Conservation (phyloP, 2,329 filamentous ascomycete species). For the Fusarium lateritium region DNA sequence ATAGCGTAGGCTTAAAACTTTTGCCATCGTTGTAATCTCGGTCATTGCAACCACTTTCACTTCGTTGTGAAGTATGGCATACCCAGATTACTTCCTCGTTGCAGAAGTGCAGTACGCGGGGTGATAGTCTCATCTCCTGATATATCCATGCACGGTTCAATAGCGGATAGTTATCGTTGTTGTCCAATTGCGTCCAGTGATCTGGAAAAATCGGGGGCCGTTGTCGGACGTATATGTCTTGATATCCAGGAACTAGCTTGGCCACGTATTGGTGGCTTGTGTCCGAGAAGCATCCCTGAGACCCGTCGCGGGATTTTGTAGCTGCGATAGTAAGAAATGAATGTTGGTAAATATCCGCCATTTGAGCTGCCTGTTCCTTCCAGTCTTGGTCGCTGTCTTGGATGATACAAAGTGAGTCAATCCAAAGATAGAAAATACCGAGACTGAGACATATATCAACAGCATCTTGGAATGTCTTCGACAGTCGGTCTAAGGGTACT, state of each 20-base stretch:
- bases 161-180: accelerated
- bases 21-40: not conserved
- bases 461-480: not conserved
- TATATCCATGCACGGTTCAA: not conserved
- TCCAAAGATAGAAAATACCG: not conserved
- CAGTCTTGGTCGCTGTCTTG: not conserved
- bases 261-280: not conserved
- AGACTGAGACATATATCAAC: not conserved
- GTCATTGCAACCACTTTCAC: not conserved
- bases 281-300: not conserved
- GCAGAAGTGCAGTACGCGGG: not conserved
- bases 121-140: not conserved
- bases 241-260: not conserved
- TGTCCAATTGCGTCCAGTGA: not conserved
- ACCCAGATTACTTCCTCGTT: constrained; percentile 6
- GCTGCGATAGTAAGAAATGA: not conserved
- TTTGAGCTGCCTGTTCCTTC: not conserved
- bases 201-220: accelerated
- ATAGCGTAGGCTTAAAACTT: not conserved
- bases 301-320: not conserved
- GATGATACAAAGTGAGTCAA: not conserved
- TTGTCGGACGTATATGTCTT: not conserved
- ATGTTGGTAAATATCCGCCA: not conserved
- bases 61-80: not conserved
- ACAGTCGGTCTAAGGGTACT: accelerated